These are phyloP conservation scores for Spongispora temasekensis DNA, from an alignment of 1,284 basidiomycete genomes.

Conservation along the genomic window DNA sequence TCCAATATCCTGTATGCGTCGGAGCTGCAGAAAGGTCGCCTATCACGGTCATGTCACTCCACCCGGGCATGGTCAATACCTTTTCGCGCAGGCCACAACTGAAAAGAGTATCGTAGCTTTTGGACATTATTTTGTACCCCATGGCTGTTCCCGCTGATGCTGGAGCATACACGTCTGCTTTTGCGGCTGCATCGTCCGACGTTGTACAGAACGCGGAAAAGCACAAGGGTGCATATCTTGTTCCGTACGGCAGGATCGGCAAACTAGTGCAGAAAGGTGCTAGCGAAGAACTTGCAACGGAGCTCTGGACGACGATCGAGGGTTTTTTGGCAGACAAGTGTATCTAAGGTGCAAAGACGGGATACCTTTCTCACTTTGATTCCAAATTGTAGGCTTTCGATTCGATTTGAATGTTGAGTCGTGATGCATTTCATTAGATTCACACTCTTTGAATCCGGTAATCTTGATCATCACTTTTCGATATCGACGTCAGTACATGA, in stretches of 20 bases:
- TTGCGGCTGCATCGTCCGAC: conserved; percentile 48
- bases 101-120: conserved; percentile 25
- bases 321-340: conserved; percentile 22
- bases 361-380: background rate
- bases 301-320: conserved; percentile 47
- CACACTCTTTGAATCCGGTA: too few species aligned
- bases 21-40: conserved; percentile 38
- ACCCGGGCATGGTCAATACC: conserved; percentile 47
- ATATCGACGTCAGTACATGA: too few species aligned
- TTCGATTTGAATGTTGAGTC: too few species aligned
- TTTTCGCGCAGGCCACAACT: conserved; percentile 28
- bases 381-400: too few species aligned
- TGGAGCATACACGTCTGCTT: conserved; percentile 41
- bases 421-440: too few species aligned
- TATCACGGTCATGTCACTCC: conserved; percentile 36
- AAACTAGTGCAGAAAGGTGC: conserved; percentile 27
- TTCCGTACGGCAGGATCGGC: conserved; percentile 38
- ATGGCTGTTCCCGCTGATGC: conserved; percentile 36
- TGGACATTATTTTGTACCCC: conserved; percentile 29
- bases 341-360: conserved; percentile 10
- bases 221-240: conserved; percentile 49
- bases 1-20: conserved; percentile 41
- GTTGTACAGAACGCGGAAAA: conserved; percentile 39
- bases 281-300: conserved; percentile 40
- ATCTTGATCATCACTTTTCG: too few species aligned